Evolutionary conservation across 352 stramenopile genomes (phyloP), one percentile per base, ranked within the genome.

Genomic region (Thalassiosira hispida): DNA sequence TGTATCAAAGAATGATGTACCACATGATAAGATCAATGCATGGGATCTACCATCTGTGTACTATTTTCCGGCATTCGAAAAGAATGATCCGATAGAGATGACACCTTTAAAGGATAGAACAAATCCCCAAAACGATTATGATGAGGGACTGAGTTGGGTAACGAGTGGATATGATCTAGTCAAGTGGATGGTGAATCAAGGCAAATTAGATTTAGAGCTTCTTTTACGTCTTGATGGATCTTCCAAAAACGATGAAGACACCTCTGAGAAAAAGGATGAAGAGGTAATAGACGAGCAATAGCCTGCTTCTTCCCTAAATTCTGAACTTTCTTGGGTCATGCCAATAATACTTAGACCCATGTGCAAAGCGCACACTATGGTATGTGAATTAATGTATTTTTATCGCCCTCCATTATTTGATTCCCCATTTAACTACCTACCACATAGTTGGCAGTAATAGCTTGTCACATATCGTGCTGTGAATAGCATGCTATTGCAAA

Each of bases 1-100:
- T 73, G 73, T 84, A 12, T 71, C 81, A 9, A 74, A 84, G 52
- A 88, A 88, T 81, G 81, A 79, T 75, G 60, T 85, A n/a, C 70
- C 70, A 35, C 77, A 85, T 29, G 47, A 67, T 20, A 70, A 71
- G 40, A 42, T 85, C 35, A 75, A 85, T 67, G 70, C 73, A 44
- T 78, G 70, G 65, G 77, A 85, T 62, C 16, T 81, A 14, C 77
- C 77, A 27, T 66, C 64, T 22, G 77, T 81, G n/a, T 85, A 85
- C 52, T 85, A 85, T 56, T 85, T 85, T 35, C 72, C 77, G 31
- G 66, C 74, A 44, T 25, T 42, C n/a, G 59, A 79, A 60, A 84
- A 84, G 52, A 60, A 77, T 22, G 23, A 75, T 51, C 77, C 77
- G 29, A 80, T 84, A 31, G 77, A 84, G 42, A 68, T 84, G 51